Conservation (phyloP, 306 rosid genomes). For the Malus fusca region DNA sequence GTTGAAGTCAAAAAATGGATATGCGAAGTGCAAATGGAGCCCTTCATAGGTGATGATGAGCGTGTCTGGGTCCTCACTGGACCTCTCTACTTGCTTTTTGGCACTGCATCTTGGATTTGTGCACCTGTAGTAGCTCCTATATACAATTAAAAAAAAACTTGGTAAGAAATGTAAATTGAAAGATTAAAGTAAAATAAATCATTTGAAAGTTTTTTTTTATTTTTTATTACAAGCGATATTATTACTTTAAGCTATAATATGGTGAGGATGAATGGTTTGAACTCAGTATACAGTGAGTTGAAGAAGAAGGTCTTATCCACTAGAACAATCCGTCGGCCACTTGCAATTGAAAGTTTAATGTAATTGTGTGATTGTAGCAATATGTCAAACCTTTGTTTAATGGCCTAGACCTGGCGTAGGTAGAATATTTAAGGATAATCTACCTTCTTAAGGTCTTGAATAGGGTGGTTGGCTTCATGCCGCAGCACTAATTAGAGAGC, state of each 20-base stretch:
- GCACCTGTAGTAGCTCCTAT: constrained; percentile 88
- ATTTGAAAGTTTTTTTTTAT: not conserved
- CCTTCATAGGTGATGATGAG: constrained; percentile 83
- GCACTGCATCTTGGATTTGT: constrained; percentile 88
- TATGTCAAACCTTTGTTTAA: not conserved
- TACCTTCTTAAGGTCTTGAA: not conserved
- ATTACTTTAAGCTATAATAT: not conserved
- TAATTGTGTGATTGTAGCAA: not conserved
- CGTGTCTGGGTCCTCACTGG: constrained; percentile 66
- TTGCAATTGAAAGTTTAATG: not conserved
- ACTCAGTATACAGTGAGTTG: not conserved
- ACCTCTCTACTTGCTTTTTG: constrained; percentile 90
- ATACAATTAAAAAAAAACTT: not conserved
- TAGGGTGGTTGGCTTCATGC: not conserved
- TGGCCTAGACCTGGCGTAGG: not conserved
- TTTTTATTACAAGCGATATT: not conserved
- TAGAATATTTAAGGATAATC: not conserved
- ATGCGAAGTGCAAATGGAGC: constrained; percentile 80
- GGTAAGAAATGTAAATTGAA: not conserved
- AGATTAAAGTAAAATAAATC: not conserved
- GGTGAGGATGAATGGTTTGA: not conserved
- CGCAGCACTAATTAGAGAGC: not conserved
- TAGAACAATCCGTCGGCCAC: not conserved
- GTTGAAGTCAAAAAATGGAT: constrained; percentile 48
- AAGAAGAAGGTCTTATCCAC: not conserved